Base-by-base conservation (phyloP, 164 flowering plant genomes). In the Platanus orientalis region DNA sequence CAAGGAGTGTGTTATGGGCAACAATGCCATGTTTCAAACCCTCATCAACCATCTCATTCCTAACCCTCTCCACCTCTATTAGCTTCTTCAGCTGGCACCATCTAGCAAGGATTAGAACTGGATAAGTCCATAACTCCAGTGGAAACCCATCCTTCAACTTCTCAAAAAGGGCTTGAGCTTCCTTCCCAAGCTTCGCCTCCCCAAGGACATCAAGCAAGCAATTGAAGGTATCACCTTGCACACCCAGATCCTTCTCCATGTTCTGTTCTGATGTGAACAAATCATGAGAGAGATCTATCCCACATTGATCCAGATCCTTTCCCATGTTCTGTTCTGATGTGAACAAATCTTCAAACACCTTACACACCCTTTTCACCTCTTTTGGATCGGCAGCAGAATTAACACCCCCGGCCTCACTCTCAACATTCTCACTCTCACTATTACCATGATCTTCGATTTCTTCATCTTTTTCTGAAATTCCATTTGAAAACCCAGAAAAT, bases 21-120 rank as follows among this genome's bases (percentile, higher is more conserved):
- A 84, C 80, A 67, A 90, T 70, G 58, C 91, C 96, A 36, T 96
- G 97, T 75, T 82, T 82, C 48, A 91, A 65, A 49, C 93, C 97
- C 57, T 61, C 61, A 63, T 91, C 96, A 66, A 84, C 72, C 89
- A 94, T 89, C 72, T 80, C 87, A 74, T 88, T 94, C 97, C 99
- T 91, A 19, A 83, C 74, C 70, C 73, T 79, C 61, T 84, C 88
- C 0, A 91, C 91, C 67, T 86, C 93, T 79, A 82, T 63, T 66
- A 91, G 69, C 65, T 89, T 91, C 78, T 76, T 86, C 45, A 77
- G 72, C 58, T 76, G 78, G 68, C 93, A 89, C 96, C 96, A 94
- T 21, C 99, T 96, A 69, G 76, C 79, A 19, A 94, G 82, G 77
- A 14, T 10, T n/a, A 94, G 72, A 32, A 88, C 79, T 0, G 92